A percentile compares a stretch with the other conserved stretches of the same genome.
Evolutionary conservation across 192 early-diverging fungal species (phyloP).

Genomic region (Entophlyctis helioformis): DNA sequence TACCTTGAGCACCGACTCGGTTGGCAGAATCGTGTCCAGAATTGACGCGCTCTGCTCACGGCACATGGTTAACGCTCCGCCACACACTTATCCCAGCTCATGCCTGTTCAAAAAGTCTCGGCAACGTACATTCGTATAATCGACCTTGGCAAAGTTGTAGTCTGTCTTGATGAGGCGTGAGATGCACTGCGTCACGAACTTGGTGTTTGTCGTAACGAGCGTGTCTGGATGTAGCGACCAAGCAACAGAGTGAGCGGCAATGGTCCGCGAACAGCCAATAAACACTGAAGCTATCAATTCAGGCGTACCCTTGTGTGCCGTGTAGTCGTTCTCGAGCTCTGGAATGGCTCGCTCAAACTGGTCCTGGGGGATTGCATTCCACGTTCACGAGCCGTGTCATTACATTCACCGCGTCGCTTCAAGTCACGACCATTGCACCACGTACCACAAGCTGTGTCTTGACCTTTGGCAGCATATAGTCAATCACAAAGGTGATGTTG

Average conservation of each 20-base stretch:
- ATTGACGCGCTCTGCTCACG: constrained; percentile 26
- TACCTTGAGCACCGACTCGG: no score
- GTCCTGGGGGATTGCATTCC: constrained; percentile 28
- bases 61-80: no score
- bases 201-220: constrained; percentile 1
- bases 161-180: constrained; percentile 11
- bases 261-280: no score
- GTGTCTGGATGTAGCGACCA: constrained; percentile 5
- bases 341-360: constrained; percentile 72
- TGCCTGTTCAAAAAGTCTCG: no score
- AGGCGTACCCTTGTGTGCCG: no score
- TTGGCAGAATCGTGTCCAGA: constrained; percentile 22
- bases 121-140: constrained; percentile 33
- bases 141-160: constrained; percentile 28
- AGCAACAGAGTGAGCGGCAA: no score
- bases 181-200: constrained; percentile 6
- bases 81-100: no score
- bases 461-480: constrained; percentile 46
- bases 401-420: not conserved
- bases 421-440: constrained; percentile 3
- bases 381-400: not conserved
- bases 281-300: no score
- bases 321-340: constrained; percentile 54
- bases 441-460: constrained; percentile 43
- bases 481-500: constrained; percentile 40